Evolutionary conservation across 2,329 filamentous ascomycete genomes (phyloP).

Genomic region (Aspergillus sergii): DNA sequence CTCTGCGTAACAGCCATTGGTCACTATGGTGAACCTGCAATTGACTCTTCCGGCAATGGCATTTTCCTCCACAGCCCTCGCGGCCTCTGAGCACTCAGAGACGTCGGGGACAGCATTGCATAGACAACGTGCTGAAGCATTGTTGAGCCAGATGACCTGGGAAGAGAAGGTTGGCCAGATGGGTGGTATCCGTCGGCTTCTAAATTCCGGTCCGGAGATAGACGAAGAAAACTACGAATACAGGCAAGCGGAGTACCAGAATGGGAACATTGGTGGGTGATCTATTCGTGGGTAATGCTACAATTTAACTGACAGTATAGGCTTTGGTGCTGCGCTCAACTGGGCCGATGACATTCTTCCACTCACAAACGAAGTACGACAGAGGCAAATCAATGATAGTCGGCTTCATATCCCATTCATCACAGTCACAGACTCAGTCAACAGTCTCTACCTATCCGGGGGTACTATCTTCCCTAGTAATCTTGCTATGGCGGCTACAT

Average conservation of each 20-base stretch:
- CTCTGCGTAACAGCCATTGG: neutral
- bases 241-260: neutral
- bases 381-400: neutral
- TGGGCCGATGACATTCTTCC: neutral
- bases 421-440: neutral
- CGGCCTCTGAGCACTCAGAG: neutral
- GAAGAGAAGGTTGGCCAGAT: neutral
- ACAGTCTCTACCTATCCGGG: neutral
- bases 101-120: fast-evolving
- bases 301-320: neutral
- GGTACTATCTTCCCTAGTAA: neutral
- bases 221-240: neutral
- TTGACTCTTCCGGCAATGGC: neutral
- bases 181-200: neutral
- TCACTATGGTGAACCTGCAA: neutral
- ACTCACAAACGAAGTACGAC: neutral
- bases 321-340: neutral
- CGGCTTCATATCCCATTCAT: neutral
- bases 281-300: neutral
- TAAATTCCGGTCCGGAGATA: neutral
- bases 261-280: neutral
- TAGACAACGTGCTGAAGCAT: too few relatives aligned
- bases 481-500: neutral
- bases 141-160: too few relatives aligned
- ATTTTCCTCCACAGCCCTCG: neutral